Evolutionary conservation across 1,139 yeast species (phyloP).

Genomic region (Candida freyschussii): DNA sequence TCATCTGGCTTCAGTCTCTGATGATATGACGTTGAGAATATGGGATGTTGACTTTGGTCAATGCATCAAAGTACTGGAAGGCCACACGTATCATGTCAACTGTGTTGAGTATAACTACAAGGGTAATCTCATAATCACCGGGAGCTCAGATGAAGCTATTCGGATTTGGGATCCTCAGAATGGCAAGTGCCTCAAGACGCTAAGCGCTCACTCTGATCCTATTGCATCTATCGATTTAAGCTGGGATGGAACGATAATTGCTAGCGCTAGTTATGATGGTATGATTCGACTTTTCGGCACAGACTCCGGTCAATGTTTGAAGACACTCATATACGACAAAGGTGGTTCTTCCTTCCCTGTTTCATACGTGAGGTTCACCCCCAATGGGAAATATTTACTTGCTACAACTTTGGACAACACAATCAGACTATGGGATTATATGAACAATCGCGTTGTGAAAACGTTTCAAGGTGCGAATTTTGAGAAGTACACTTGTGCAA

Average conservation of each 20-base stretch:
- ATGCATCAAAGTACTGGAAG: slow-evolving; percentile 56
- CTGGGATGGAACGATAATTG: slow-evolving; percentile 78
- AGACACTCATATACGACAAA: slow-evolving; percentile 71
- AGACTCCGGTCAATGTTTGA: slow-evolving; percentile 84
- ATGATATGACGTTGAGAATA: slow-evolving; percentile 74
- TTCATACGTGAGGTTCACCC: slow-evolving; percentile 66
- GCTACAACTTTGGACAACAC: slow-evolving; percentile 80
- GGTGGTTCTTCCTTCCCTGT: slow-evolving; percentile 75
- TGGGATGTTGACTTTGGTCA: slow-evolving; percentile 57
- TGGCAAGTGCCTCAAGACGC: slow-evolving; percentile 67
- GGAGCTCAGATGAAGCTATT: slow-evolving; percentile 88
- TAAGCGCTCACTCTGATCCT: slow-evolving; percentile 94
- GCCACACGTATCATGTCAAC: slow-evolving; percentile 85
- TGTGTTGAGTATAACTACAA: slow-evolving; percentile 64
- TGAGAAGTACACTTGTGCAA: slow-evolving; percentile 21
- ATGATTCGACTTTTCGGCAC: slow-evolving; percentile 81
- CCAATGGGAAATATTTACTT: slow-evolving; percentile 75
- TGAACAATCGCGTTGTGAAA: slow-evolving; percentile 71
- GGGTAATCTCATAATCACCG: slow-evolving; percentile 77
- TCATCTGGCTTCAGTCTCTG: slow-evolving; percentile 79
- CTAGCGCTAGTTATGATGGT: slow-evolving; percentile 90
- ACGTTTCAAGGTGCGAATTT: slow-evolving; percentile 42
- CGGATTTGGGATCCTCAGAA: slow-evolving; percentile 82
- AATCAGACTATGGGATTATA: slow-evolving; percentile 77
- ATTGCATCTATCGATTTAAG: slow-evolving; percentile 69